Percentiles rank a stretch among this genome's conserved stretches.
These are phyloP conservation scores for Penicillium bialowiezense DNA, from an alignment of 495 filamentous ascomycete species.

Conservation along the genomic window DNA sequence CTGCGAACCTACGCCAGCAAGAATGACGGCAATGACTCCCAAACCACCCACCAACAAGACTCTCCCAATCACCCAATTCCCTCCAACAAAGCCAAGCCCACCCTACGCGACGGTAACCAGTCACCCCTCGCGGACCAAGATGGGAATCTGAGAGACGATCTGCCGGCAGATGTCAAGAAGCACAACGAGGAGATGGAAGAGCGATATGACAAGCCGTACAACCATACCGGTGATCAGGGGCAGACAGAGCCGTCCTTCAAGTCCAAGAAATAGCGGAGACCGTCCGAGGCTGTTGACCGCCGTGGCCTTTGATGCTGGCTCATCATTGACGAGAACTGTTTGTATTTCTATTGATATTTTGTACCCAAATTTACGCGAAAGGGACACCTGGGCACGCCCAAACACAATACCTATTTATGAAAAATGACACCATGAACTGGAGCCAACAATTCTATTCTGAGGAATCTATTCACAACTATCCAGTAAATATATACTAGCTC, in stretches of 20 bases:
- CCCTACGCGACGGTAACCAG: slow-evolving; percentile 30
- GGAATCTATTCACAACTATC: too few relatives aligned
- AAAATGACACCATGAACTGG: too few relatives aligned
- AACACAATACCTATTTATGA: too few relatives aligned
- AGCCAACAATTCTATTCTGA: too few relatives aligned
- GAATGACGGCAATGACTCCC: background rate
- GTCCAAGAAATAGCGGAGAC: background rate
- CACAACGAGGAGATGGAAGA: slow-evolving; percentile 39
- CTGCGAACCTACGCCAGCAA: slow-evolving; percentile 9
- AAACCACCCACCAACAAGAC: background rate
- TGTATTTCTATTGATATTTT: too few relatives aligned
- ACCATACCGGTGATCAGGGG: slow-evolving; percentile 35
- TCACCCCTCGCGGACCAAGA: slow-evolving; percentile 31
- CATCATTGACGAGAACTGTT: background rate
- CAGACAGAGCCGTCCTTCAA: slow-evolving; percentile 23
- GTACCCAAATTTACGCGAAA: too few relatives aligned
- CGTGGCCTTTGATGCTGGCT: background rate
- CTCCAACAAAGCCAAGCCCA: slow-evolving; percentile 39
- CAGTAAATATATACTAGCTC: too few relatives aligned
- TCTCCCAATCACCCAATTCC: slow-evolving; percentile 22
- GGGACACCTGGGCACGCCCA: too few relatives aligned
- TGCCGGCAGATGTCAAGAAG: slow-evolving; percentile 37
- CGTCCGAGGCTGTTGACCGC: too few relatives aligned
- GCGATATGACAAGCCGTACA: slow-evolving; percentile 38
- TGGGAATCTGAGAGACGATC: slow-evolving; percentile 24